Evolutionary conservation across 768 basidiomycete species (phyloP), one percentile per base, ranked within the genome.

Genomic region (Lactarius pseudohatsudake): DNA sequence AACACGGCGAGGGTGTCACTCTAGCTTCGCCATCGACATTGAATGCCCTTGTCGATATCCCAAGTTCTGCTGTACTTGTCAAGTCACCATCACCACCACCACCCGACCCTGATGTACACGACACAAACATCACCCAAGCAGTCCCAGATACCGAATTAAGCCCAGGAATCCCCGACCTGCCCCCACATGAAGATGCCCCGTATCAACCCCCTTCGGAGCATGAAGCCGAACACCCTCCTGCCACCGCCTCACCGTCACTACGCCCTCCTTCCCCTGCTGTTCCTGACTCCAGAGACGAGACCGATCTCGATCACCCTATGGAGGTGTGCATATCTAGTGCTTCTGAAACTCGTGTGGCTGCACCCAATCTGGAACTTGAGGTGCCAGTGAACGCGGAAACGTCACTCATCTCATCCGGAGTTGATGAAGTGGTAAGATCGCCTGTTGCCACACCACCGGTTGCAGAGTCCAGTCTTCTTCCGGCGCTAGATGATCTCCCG

Each of bases 241-340:
- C 62, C 36, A 45, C 57, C 9, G 50, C 57, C 26, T 56, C 62
- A 40, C 58, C 58, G 34, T 55, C 66, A 47, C 58, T 53, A 61
- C 62, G 26, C 11, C 32, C 50, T 36, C 13, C 43, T 55, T 59
- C 62, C 15, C 66, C 66, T 59, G 18, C 18, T 26, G 26, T 34
- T 26, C 47, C 28, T 40, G 16, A 32, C 53, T 47, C 32, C 22
- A 28, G 36, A 59, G 47, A 62, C 50, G 45, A 28, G 5, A 41
- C 34, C 2, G 41, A 9, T 53, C 30, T 8, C 28, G 56, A 58
- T 40, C 61, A 58, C 28, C 36, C 61, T 57, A 45, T 41, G 28
- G 45, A n/a, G 3, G 30, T n/a, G 18, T 32, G 16, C 38, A 53
- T 53, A 6, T 26, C 60, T 15, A 22, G 45, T 11, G 45, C 22